Base-by-base conservation (phyloP, 2,329 filamentous ascomycete genomes). In the Metarhizium album region DNA sequence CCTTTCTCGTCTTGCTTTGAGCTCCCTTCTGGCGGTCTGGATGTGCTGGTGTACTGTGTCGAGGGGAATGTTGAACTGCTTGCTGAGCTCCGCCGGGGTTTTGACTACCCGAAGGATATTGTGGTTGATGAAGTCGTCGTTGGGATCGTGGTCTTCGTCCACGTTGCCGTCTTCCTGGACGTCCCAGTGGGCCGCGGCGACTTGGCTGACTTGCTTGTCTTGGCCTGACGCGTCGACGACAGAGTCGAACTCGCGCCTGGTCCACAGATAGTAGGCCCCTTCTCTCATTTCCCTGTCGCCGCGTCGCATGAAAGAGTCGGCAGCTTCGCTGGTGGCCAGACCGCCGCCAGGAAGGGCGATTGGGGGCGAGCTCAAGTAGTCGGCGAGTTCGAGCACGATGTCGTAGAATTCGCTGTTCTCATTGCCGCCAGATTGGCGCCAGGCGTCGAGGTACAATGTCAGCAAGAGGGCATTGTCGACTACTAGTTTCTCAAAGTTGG, bases 401-500 rank as follows among this genome's bases (percentile, higher is more conserved):
- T 87, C 83, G 13, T 89, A 77, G 52, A 95, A 82, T 59, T 95
- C 86, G 4, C 79, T 75, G 11, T 84, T 76, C 47, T 77, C 75
- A 0, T 78, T 56, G 13, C 61, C 68, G 23, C 68, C 65, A 23
- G 60, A 65, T 13, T 83, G 69, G 14, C 88, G 75, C 74, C 90
- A 97, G 0, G 87, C 90, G 60, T 96, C 90, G 6, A 95, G 75
- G 60, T 93, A 97, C 6, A 93, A 75, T 23, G 84, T 79, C 2
- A 98, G 71, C 1, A 97, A 75, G 58, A 96, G 84, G 0, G 87
- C 84, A 61, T 98, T 95, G 62, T 97, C 93, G 50, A 89, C 90
- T 9, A 96, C 79, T 78, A 97, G 90, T 72, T 97, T 97, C 71
- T 98, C 93, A 60, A 97, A 98, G 65, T 95, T 90, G 11, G 93